Evolutionary conservation across 2,329 filamentous ascomycete species (phyloP).

Genomic region (Trichophyton schoenleinii): DNA sequence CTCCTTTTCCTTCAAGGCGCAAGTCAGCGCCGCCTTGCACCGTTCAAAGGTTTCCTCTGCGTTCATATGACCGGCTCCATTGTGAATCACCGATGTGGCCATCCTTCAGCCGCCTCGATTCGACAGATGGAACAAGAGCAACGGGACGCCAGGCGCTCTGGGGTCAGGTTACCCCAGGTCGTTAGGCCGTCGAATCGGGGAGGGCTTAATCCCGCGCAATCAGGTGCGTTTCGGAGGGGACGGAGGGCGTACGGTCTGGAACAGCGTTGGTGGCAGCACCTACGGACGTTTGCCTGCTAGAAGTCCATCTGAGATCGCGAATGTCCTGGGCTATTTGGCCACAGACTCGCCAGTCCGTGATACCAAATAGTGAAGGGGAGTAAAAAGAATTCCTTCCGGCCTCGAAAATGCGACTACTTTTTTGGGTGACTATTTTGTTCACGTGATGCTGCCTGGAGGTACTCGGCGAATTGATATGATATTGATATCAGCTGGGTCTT

Average conservation of each 20-base stretch:
- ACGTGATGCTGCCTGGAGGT: background rate
- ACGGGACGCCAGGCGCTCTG: background rate
- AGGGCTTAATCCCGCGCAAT: background rate
- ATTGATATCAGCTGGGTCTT: no score
- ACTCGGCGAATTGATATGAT: background rate
- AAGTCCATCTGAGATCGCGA: constrained; percentile 1
- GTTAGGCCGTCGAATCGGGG: background rate
- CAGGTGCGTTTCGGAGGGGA: background rate
- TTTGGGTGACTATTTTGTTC: background rate
- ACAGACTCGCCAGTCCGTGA: constrained; percentile 5
- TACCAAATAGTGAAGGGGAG: background rate
- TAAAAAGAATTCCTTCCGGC: background rate
- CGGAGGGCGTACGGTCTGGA: background rate
- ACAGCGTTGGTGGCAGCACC: background rate
- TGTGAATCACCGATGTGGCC: constrained; percentile 1
- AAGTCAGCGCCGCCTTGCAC: constrained; percentile 38
- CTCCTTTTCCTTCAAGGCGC: constrained; percentile 38
- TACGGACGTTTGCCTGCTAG: background rate
- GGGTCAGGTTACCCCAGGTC: background rate
- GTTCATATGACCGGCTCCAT: constrained; percentile 14
- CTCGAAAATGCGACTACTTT: background rate
- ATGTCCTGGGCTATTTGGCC: constrained; percentile 3
- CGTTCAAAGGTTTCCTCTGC: constrained; percentile 17
- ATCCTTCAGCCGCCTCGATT: background rate
- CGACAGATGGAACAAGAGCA: background rate